Base-by-base conservation (phyloP, 2,329 filamentous ascomycete species). In the Alternaria triticimaculans region DNA sequence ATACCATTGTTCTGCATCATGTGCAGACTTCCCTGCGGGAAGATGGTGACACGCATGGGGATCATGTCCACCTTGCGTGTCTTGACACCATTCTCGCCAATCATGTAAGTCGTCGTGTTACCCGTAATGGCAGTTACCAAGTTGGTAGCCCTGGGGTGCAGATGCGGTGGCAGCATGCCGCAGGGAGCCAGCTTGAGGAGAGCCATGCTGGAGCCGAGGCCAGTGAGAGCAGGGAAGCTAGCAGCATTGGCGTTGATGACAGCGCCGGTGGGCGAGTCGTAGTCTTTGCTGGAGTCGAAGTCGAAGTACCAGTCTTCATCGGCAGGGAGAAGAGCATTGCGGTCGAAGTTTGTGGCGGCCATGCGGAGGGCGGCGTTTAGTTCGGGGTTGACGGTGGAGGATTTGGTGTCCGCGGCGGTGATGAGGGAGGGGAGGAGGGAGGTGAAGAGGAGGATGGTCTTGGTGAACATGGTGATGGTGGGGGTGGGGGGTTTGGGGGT, bases 171-270 rank as follows among this genome's bases (percentile, higher is more conserved):
- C 15, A 87, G 77, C 81, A 86, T 86, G 15, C 82, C 81, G 69
- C 85, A 87, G 4, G 85, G 83, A 0, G 85, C 85, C 8, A 87
- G 79, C 64, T 75, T 78, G 28, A 84, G 71, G 48, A 84, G 76
- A 7, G 80, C 83, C 72, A 84, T 71, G 14, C 83, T 85, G 76
- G 86, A 82, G 43, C 83, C 83, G 33, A 84, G 79, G 20, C 80
- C 82, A 14, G 80, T 80, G 1, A 83, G 76, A 18, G 84, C 83
- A 6, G 84, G 84, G 66, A 86, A 86, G 20, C 83, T 85, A 18
- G 84, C 84, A 12, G 82, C 82, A 65, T 86, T 85, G 66, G 85
- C 85, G 67, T 84, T 86, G 65, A 84, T 79, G 33, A 87, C 85
- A 15, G 81, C 80, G 12, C 85, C 85, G 1, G 83, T 64, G 64